Base-by-base conservation (phyloP, 345 rosid species). In the Acer yangbiense region DNA sequence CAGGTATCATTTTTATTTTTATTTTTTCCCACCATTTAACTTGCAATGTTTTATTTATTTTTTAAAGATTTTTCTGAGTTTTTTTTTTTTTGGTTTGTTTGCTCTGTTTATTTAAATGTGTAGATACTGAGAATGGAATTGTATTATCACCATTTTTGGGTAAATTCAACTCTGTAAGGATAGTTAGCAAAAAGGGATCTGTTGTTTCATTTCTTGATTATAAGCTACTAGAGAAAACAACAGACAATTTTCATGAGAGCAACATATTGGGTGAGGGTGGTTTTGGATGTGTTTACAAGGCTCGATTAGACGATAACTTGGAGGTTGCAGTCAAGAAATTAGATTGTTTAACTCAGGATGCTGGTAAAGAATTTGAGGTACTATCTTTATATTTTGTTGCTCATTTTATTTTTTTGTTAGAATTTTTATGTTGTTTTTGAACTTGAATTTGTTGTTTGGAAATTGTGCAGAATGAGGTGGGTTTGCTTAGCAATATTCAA, bases 251-350 rank as follows among this genome's bases (percentile, higher is more conserved):
- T 79, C 89, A 79, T 16, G 94, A 89, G 76, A 85, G 85, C 63
- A 94, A 88, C 77, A 83, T 90, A 43, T 74, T 96, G 87, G 99
- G 99, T 29, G 86, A 81, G 80, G 99, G 99, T 32, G 99, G 93
- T 78, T 96, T 96, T 79, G 99, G 98, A 55, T 85, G 88, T 76
- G 99, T 96, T 69, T 96, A 91, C 78, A 84, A 85, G 79, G 94
- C 94, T 69, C 79, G 74, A 9, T 73, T 96, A 82, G 98, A 94
- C 0, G 87, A 88, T 78, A 82, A 78, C 79, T 73, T 82, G 70
- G 73, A 32, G 65, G 92, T 90, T 70, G 98, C 99, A 12, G 97
- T 96, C 61, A 96, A 96, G 89, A 96, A 92, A 79, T 82, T 91
- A 69, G 87, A 94, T 76, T 92, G 94, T 78, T 81, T 39, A 65